Evolutionary conservation across 768 basidiomycete genomes (phyloP), one percentile per base, ranked within the genome.

Genomic region (Mrakia blollopis): DNA sequence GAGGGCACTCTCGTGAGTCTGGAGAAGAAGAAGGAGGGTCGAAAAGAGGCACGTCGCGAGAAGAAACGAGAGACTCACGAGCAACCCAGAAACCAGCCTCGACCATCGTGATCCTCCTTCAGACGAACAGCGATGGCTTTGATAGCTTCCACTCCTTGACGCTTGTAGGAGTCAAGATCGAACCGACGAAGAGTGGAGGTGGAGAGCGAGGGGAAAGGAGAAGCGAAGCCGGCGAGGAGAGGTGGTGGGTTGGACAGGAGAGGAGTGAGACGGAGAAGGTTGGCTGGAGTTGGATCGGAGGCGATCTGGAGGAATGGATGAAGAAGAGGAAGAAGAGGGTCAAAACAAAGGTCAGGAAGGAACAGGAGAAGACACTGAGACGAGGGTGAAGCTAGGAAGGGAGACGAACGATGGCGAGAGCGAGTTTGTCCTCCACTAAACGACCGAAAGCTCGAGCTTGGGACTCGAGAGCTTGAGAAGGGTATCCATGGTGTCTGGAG

Each of bases 31-130:
- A 8, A 25, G 39, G 30, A 57, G 28, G 10, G 11, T n/a, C n/a
- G n/a, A 47, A 9, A 16, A 16, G 44, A 9, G 35, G 28, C 44
- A 63, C 18, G 63, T 28, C 41, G 35, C 10, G 70, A 21, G 57
- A 57, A 5, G 25, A n/a, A 57, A 16, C 11, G 25, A 1, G 16
- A n/a, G 21, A 76, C 68, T 52, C 10, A 76, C 75, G 68, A 28
- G 75, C 75, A 76, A 39, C 76, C 76, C 57, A 77, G 37, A 39
- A 77, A 67, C 76, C 76, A 77, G 21, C 72, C 76, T 37, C 72
- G 18, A 4, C 47, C 44, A 11, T 44, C 71, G n/a, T 32, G 41
- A 18, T 71, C 69, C 25, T 76, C 75, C 52, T 39, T 44, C 41
- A 77, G 61, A n/a, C 70, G 35, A 0, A 71, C 76, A 10, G 61